Evolutionary conservation across 768 basidiomycete genomes (phyloP), one percentile per base, ranked within the genome.

Genomic region (Boletus vermiculosoides): DNA sequence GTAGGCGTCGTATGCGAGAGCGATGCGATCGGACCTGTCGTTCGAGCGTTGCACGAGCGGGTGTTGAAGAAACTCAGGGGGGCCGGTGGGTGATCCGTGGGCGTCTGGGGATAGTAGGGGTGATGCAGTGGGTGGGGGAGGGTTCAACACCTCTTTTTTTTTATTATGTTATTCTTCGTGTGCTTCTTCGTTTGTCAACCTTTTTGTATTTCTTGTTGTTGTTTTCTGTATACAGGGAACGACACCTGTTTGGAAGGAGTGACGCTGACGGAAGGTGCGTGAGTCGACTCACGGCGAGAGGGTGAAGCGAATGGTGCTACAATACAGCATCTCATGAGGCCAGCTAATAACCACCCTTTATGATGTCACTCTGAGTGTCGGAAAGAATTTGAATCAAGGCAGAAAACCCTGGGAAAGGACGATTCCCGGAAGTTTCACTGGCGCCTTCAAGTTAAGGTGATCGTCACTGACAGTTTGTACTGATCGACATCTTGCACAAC

Each of bases 1-100:
- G 74, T 85, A 5, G 88, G 88, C 1, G 73, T 88, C 1, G 74
- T 90, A 5, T 90, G 88, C 61, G 79, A 82, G 37, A 74, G 78
- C 7, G 60, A 59, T 25, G 69, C 76, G 33, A 79, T 87, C 6
- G 71, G 76, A 28, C 71, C 75, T 22, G 69, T 88, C 18, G 76
- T 77, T 18, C 75, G 77, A 58, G 75, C 76, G 31, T 71, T 90
- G 56, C 82, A 87, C 62, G 61, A 74, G 41, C 78, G 77, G 57
- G 76, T 86, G 55, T 49, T 73, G 58, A 69, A 55, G 57, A 71
- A 63, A 31, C 62, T 71, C 2, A 60, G 50, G 39, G 63, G 56
- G 3, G 41, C 36, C 16, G 69, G 60, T 40, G 57, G 58, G 28
- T 70, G 37, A 64, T 13, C 39, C 1, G 20, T n/a, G 20, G 6